These are phyloP conservation scores for Mucor sp. DNA, from an alignment of 371 early-diverging fungal genomes.

Conservation along the genomic window DNA sequence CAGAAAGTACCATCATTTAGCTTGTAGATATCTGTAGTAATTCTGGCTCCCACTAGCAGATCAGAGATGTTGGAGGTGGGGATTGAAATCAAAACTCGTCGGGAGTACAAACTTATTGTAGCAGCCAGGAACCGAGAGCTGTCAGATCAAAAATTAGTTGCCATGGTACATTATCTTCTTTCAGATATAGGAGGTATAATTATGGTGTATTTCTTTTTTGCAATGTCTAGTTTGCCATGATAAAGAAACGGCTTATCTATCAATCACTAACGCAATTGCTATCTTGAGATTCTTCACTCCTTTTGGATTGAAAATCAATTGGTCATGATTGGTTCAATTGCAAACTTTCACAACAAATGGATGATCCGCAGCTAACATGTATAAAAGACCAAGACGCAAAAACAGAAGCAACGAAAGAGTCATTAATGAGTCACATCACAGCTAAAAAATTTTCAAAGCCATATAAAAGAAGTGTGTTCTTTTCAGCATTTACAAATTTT, in stretches of 20 bases:
- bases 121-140: not conserved
- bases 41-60: too few species aligned
- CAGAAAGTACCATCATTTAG: too few species aligned
- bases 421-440: slow-evolving; percentile 4
- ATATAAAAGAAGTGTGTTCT: not conserved
- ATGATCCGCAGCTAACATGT: not conserved
- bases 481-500: slow-evolving; percentile 6
- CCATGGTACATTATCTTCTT: not conserved
- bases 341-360: not conserved
- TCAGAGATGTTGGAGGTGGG: too few species aligned
- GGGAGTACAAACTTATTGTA: not conserved
- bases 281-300: not conserved
- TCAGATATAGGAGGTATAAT: not conserved
- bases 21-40: too few species aligned
- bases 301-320: not conserved
- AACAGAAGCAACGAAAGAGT: not conserved
- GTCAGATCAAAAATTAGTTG: not conserved
- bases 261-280: not conserved
- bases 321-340: not conserved
- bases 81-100: not conserved
- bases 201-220: not conserved
- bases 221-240: not conserved
- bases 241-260: not conserved
- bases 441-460: not conserved
- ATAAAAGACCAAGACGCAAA: not conserved